A percentile compares a stretch with the other conserved stretches of the same genome.
These are phyloP conservation scores for Dactylellina sp. DNA, from an alignment of 2,329 filamentous ascomycete species.

Conservation along the genomic window DNA sequence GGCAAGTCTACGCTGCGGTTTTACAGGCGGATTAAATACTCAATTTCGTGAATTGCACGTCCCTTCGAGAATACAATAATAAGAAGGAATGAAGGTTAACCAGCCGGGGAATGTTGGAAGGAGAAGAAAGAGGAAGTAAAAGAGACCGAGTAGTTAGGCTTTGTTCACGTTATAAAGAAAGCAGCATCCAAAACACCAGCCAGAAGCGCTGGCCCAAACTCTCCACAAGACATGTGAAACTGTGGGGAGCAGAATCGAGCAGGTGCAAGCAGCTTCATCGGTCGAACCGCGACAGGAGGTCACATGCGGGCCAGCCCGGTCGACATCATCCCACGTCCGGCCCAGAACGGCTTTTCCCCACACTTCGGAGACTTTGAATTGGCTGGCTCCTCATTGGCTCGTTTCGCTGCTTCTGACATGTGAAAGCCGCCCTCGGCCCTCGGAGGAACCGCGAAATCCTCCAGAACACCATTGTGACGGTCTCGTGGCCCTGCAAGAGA, in stretches of 20 bases:
- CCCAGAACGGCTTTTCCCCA: constrained; percentile 35
- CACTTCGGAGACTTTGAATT: constrained; percentile 43
- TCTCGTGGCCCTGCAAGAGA: constrained; percentile 1
- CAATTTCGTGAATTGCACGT: no score
- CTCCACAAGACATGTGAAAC: constrained; percentile 42
- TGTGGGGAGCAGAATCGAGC: constrained; percentile 29
- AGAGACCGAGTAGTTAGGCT: not conserved
- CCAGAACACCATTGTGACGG: not conserved
- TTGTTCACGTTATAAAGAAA: constrained; percentile 5
- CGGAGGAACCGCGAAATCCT: constrained; percentile 42
- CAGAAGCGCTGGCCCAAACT: no score
- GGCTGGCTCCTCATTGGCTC: constrained; percentile 33
- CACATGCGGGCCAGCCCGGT: constrained; percentile 25
- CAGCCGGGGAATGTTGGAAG: constrained; percentile 46
- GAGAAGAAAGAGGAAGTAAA: not conserved
- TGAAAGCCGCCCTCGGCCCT: constrained; percentile 52
- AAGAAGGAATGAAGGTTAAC: no score
- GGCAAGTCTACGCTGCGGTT: constrained; percentile 2
- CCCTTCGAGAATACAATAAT: no score
- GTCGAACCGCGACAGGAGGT: constrained; percentile 27
- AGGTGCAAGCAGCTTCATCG: constrained; percentile 19
- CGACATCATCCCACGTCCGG: constrained; percentile 34
- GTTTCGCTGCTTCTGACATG: constrained; percentile 22
- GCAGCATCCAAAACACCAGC: no score
- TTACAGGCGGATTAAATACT: no score